phyloP scores from a whole-genome alignment of 2,329 filamentous ascomycete species.

The Clonostachys solani region DNA sequence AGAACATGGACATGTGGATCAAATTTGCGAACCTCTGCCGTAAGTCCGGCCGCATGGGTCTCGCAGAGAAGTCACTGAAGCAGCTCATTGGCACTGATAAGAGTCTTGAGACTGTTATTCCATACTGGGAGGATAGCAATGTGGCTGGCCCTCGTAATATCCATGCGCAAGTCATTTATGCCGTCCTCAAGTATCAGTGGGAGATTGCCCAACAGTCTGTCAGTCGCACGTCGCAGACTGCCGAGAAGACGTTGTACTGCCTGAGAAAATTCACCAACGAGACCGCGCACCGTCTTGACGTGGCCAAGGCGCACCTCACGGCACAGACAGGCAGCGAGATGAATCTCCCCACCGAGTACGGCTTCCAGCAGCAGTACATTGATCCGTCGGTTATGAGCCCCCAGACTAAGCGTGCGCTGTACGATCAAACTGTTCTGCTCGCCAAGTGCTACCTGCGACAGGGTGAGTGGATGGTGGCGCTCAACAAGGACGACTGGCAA shows the following conservation, averaged over 20 bases:
- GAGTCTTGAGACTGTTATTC: slow-evolving; percentile 55
- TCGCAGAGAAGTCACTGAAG: slow-evolving; percentile 92
- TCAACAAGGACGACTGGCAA: slow-evolving; percentile 87
- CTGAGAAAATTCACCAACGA: slow-evolving; percentile 59
- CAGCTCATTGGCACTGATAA: slow-evolving; percentile 76
- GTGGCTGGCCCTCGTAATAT: slow-evolving; percentile 30
- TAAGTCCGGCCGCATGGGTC: slow-evolving; percentile 89
- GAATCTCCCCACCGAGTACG: slow-evolving; percentile 39
- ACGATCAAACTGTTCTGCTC: slow-evolving; percentile 66
- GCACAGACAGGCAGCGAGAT: slow-evolving; percentile 41
- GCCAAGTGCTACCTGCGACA: slow-evolving; percentile 95
- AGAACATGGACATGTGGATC: slow-evolving; percentile 99
- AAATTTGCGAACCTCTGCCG: slow-evolving; percentile 98
- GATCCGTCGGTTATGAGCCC: slow-evolving; percentile 40
- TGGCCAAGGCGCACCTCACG: slow-evolving; percentile 44
- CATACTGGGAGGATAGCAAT: slow-evolving; percentile 46
- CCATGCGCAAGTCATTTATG: slow-evolving; percentile 83
- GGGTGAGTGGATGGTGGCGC: slow-evolving; percentile 88
- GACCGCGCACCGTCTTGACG: slow-evolving; percentile 49
- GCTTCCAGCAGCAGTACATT: slow-evolving; percentile 39
- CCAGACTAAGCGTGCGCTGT: slow-evolving; percentile 46
- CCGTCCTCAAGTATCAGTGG: slow-evolving; percentile 97
- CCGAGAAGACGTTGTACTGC: slow-evolving; percentile 54
- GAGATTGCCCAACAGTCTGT: slow-evolving; percentile 65
- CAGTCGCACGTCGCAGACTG: slow-evolving; percentile 33